Evolutionary conservation across 1,139 yeast species (phyloP).

Genomic region (Komagataea norvegica): DNA sequence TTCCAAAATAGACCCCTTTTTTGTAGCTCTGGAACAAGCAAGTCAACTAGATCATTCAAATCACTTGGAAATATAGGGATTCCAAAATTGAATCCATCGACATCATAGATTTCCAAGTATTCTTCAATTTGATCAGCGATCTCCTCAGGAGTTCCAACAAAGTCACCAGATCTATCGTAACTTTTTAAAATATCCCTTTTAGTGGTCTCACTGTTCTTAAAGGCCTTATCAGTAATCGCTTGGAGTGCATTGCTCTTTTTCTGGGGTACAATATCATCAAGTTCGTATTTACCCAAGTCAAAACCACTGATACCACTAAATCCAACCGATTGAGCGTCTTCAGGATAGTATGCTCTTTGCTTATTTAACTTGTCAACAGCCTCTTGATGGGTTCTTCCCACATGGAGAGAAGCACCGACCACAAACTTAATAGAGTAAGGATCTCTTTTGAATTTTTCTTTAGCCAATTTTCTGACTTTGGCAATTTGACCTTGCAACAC

Average conservation of each 20-base stretch:
- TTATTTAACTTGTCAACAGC: constrained; percentile 27
- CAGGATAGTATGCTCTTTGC: constrained; percentile 20
- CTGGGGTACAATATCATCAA: constrained; percentile 16
- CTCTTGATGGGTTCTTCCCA: constrained; percentile 30
- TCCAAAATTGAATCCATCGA: constrained; percentile 35
- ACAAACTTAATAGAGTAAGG: constrained; percentile 28
- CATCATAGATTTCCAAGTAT: constrained; percentile 31
- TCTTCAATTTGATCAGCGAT: constrained; percentile 31
- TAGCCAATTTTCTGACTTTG: constrained; percentile 7
- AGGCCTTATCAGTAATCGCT: constrained; percentile 26
- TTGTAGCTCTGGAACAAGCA: constrained; percentile 32
- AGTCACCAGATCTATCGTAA: constrained; percentile 26
- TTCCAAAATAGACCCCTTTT: constrained; percentile 30
- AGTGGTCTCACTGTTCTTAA: constrained; percentile 9
- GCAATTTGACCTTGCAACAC: background rate
- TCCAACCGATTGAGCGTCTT: constrained; percentile 26
- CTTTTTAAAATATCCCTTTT: constrained; percentile 4
- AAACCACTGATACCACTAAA: constrained; percentile 29
- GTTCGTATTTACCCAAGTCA: constrained; percentile 21
- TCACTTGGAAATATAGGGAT: constrained; percentile 29
- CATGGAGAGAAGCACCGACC: constrained; percentile 24
- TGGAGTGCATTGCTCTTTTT: constrained; percentile 19
- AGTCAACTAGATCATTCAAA: constrained; percentile 31
- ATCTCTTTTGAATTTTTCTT: constrained; percentile 14
- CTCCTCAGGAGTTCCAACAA: constrained; percentile 26